phyloP scores from a whole-genome alignment of 2,329 filamentous ascomycete genomes.

The Ciborinia camelliae region DNA sequence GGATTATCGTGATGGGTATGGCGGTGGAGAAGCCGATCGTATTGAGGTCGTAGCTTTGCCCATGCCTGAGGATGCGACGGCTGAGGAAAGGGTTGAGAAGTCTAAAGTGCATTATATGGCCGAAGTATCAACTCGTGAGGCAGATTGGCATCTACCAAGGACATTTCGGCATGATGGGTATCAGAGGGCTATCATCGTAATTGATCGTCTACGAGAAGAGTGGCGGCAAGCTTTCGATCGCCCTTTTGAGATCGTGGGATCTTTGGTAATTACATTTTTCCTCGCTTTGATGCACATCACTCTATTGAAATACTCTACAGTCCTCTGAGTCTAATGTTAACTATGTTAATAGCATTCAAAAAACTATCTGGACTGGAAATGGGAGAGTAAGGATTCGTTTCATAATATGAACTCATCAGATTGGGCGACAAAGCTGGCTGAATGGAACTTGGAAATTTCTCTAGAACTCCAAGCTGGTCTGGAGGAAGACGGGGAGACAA shows the following conservation, averaged over 20 bases:
- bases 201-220: background rate
- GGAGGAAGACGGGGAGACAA: background rate
- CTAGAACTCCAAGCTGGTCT: background rate
- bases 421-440: background rate
- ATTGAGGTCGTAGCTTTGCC: constrained; percentile 1
- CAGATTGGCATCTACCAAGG: background rate
- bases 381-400: background rate
- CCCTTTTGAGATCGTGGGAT: background rate
- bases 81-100: background rate
- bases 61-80: background rate
- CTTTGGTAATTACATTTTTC: background rate
- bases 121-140: background rate
- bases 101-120: background rate
- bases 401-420: background rate
- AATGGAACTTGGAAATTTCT: background rate
- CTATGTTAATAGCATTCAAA: background rate
- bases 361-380: background rate
- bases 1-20: background rate
- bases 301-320: background rate
- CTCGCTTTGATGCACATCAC: background rate
- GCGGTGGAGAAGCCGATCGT: background rate
- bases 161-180: background rate
- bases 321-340: background rate
- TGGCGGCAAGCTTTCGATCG: constrained; percentile 3
- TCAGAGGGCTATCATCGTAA: constrained; percentile 1